Percentiles rank a stretch among this genome's conserved stretches.
Conservation (phyloP, 805 yeast genomes). For the Saccharomycopsis fodiens region DNA sequence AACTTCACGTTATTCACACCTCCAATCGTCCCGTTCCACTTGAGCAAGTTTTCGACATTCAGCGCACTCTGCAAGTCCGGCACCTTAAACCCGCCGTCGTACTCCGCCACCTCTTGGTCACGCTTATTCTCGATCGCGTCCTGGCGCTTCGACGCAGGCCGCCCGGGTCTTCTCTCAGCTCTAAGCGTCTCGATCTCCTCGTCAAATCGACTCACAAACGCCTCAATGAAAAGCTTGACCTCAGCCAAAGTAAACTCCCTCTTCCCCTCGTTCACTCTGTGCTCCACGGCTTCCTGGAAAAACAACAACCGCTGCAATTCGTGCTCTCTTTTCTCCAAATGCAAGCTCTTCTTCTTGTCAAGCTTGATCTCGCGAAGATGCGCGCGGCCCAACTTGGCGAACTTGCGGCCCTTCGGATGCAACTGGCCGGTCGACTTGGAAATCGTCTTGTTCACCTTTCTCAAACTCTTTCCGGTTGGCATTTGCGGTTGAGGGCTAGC, state of each 20-base stretch:
- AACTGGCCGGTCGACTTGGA: conserved; percentile 39
- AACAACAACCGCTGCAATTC: conserved; percentile 52
- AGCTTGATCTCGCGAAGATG: conserved; percentile 74
- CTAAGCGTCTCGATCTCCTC: conserved; percentile 63
- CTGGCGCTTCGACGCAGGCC: conserved; percentile 74
- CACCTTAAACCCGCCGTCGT: conserved; percentile 56
- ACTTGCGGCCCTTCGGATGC: conserved; percentile 87
- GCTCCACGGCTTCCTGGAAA: conserved; percentile 48
- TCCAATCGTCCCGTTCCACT: conserved; percentile 82
- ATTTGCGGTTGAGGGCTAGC: conserved; percentile 29
- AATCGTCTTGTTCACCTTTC: conserved; percentile 56
- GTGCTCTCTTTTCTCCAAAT: conserved; percentile 49
- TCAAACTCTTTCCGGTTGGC: conserved; percentile 64
- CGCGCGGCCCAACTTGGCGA: conserved; percentile 79
- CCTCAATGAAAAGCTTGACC: conserved; percentile 50
- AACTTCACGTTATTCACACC: conserved; percentile 59
- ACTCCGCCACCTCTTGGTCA: conserved; percentile 55
- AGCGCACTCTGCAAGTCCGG: conserved; percentile 63
- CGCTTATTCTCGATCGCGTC: conserved; percentile 53
- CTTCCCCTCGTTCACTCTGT: conserved; percentile 31
- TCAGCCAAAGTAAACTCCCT: conserved; percentile 48
- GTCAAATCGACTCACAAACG: conserved; percentile 60
- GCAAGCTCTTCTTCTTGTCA: conserved; percentile 47
- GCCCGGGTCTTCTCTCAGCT: conserved; percentile 68
- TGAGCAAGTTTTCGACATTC: conserved; percentile 52